Conservation (phyloP, 1,139 yeast genomes). For the Protomyces arabidopsidicola region DNA sequence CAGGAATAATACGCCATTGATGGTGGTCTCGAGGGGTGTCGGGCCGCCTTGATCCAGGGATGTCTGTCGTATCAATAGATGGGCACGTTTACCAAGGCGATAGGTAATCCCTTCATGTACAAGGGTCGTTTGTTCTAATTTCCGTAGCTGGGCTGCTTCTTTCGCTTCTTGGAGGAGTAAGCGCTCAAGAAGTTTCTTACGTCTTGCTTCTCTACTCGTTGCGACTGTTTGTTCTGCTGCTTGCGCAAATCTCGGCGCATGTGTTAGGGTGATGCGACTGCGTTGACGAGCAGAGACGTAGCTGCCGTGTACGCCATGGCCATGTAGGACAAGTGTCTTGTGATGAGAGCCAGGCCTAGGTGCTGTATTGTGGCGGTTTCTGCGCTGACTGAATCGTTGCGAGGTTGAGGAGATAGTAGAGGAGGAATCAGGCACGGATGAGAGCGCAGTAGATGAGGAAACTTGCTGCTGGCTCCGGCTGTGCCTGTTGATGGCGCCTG, state of each 20-base stretch:
- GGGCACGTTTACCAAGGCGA: constrained; percentile 33
- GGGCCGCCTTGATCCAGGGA: constrained; percentile 2
- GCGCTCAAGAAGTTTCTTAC: constrained; percentile 5
- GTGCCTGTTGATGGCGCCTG: constrained; percentile 25
- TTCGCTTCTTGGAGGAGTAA: constrained; percentile 19
- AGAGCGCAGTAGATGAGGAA: not conserved
- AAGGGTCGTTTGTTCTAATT: constrained; percentile 31
- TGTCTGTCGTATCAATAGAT: constrained; percentile 34
- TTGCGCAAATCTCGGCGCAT: constrained; percentile 3
- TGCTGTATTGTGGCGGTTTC: not conserved
- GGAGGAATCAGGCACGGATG: too few relatives aligned
- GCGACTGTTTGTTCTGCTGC: constrained; percentile 9
- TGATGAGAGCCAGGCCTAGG: constrained; percentile 1
- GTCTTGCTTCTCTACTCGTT: constrained; percentile 12
- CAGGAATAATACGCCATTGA: constrained; percentile 37
- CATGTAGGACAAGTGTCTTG: constrained; percentile 3
- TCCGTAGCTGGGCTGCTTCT: constrained; percentile 30
- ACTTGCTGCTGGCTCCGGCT: not conserved
- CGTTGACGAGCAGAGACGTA: constrained; percentile 5
- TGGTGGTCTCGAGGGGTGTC: constrained; percentile 35
- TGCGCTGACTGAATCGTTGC: not conserved
- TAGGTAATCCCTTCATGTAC: constrained; percentile 36
- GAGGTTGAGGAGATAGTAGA: not conserved
- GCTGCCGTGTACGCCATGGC: not conserved
- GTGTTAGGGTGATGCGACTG: constrained; percentile 16